Evolutionary conservation across 2,329 filamentous ascomycete species (phyloP), one percentile per base, ranked within the genome.

Genomic region (Xylariaceae sp.): DNA sequence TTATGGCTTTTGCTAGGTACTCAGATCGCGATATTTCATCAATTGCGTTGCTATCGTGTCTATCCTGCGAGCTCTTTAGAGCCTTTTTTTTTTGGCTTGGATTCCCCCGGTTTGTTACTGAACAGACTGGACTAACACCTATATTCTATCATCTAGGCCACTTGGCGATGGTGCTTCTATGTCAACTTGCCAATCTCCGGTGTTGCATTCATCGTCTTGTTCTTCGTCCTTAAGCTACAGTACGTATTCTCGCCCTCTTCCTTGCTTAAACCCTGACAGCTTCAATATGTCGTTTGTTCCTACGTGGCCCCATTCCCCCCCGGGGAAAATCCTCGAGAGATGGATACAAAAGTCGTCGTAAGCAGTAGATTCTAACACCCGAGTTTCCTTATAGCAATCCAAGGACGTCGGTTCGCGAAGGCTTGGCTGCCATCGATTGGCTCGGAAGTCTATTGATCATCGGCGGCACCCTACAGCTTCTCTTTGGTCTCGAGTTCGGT

Each of bases 401-500:
- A 0, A 76, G 77, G 52, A 89, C 86, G 0, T 78, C 83, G 0
- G 67, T 88, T 8, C 71, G 75, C 50, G 70, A 84, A 49, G 87
- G 86, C 0, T 72, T 89, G 4, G 76, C 80, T 34, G 85, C 85
- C 19, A 76, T 84, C 45, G 81, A 84, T 69, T 84, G 80, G 80
- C 58, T 74, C 0, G 80, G 80, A 37, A 79, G 74, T 54, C 11
- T 78, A 3, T 71, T 79, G 32, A 82, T 95, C 67, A 80, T 91
- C 29, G 87, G 87, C 42, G 89, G 86, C 26, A 91, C 88, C 0
- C 76, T 95, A 26, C 92, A 95, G 88, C 77, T 95, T 60, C 81
- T 96, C 3, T 83, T 96, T 42, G 91, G 90, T 0, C 80, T 96
- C 8, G 87, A 95, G 66, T 89, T 92, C 58, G 91, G 91, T 52